Evolutionary conservation across 768 basidiomycete genomes (phyloP).

Genomic region (Kwoniella botswanensis): DNA sequence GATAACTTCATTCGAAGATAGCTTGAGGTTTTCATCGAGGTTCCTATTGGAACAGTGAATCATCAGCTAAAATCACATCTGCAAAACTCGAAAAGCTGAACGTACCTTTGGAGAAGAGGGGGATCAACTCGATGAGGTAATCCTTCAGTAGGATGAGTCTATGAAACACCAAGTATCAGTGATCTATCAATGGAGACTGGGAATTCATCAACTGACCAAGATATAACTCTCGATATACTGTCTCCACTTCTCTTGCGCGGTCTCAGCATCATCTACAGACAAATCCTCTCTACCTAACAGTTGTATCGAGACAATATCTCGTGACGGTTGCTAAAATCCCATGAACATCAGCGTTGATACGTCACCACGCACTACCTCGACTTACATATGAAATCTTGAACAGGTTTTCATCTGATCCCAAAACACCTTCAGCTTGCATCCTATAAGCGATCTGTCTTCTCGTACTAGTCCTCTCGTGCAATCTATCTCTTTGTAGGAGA

Average conservation of each 20-base stretch:
- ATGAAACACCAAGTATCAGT: not conserved
- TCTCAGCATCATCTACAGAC: conserved; percentile 61
- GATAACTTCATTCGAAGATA: conserved; percentile 24
- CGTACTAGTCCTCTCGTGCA: conserved; percentile 47
- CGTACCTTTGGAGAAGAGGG: conserved; percentile 58
- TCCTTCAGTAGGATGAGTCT: conserved; percentile 61
- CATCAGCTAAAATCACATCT: not conserved
- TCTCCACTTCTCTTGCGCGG: conserved; percentile 59
- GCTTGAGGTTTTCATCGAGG: conserved; percentile 31
- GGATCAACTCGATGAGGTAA: conserved; percentile 58
- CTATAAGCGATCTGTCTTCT: conserved; percentile 61
- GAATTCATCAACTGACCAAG: conserved; percentile 45
- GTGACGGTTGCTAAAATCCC: conserved; percentile 45
- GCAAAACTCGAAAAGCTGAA: not conserved
- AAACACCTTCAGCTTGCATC: conserved; percentile 58
- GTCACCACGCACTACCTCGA: not conserved
- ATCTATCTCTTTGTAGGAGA: conserved; percentile 71
- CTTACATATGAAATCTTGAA: conserved; percentile 61
- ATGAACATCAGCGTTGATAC: conserved; percentile 5
- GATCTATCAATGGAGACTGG: conserved; percentile 12
- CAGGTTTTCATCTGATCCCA: conserved; percentile 60
- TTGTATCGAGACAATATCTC: conserved; percentile 57
- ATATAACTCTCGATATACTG: conserved; percentile 61
- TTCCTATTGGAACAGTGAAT: conserved; percentile 25
- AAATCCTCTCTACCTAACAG: conserved; percentile 61